These are phyloP conservation scores for Diplocarpon rosae DNA, from an alignment of 2,329 filamentous ascomycete genomes.

Conservation along the genomic window DNA sequence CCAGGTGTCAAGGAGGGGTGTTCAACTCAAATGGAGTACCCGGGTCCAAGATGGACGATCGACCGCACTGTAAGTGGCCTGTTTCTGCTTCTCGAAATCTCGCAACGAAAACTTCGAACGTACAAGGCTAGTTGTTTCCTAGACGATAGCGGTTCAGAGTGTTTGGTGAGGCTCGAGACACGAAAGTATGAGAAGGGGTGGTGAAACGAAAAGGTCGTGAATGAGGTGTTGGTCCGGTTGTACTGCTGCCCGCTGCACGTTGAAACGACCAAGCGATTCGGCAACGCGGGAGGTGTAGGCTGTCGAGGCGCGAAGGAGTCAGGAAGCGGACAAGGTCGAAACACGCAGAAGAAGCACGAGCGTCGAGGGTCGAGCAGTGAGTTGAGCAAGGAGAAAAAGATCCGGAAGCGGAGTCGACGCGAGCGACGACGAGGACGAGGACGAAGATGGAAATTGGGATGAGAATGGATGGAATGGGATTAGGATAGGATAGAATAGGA, in stretches of 20 bases:
- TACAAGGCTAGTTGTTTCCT: conserved; percentile 2
- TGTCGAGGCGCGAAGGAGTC: conserved; percentile 9
- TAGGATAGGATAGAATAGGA: no score
- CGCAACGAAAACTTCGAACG: conserved; percentile 3
- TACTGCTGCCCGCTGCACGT: conserved; percentile 7
- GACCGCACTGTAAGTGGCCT: neutral
- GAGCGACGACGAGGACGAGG: neutral
- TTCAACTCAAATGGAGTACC: conserved; percentile 13
- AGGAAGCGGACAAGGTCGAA: conserved; percentile 8
- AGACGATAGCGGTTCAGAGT: conserved; percentile 1
- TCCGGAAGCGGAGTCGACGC: conserved; percentile 2
- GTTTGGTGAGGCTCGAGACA: conserved; percentile 7
- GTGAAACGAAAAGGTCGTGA: conserved; percentile 16
- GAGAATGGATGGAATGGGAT: neutral
- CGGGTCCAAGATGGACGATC: conserved; percentile 4
- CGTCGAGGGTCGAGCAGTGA: no score
- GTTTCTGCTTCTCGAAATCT: neutral
- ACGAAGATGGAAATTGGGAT: no score
- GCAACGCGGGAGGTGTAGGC: conserved; percentile 4
- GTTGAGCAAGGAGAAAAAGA: no score
- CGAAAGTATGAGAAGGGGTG: conserved; percentile 6
- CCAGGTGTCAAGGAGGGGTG: conserved; percentile 7
- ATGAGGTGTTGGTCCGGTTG: conserved; percentile 3
- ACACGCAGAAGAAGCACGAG: conserved; percentile 3
- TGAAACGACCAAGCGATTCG: conserved; percentile 8